Evolutionary conservation across 225 moss, liverwort and hornwort species (phyloP).

Genomic region (Ulota crispa): DNA sequence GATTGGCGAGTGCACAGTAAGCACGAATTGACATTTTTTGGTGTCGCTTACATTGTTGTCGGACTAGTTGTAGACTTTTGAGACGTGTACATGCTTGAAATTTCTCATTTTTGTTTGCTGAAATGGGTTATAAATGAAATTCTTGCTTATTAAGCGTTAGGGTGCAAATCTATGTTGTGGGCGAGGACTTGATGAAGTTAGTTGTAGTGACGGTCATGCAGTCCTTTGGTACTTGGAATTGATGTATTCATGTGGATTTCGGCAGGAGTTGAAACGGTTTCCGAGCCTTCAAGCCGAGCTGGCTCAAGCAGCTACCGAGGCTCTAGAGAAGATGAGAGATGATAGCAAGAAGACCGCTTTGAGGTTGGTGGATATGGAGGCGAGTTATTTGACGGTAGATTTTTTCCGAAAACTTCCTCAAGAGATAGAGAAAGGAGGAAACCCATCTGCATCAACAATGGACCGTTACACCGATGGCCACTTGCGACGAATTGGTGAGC

Average conservation of each 20-base stretch:
- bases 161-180: not conserved
- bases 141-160: not conserved
- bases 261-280: constrained; percentile 84
- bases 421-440: constrained; percentile 92
- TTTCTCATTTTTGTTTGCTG: not conserved
- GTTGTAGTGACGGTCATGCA: not conserved
- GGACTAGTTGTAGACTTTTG: not conserved
- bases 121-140: not conserved
- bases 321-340: constrained; percentile 87
- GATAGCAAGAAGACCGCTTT: constrained; percentile 84
- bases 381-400: constrained; percentile 92
- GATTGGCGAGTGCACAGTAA: constrained; percentile 81
- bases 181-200: constrained; percentile 5
- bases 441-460: constrained; percentile 66
- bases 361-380: constrained; percentile 93
- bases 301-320: constrained; percentile 81
- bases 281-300: constrained; percentile 88
- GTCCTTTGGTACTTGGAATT: not conserved
- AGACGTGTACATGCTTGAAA: not conserved
- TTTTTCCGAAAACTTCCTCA: constrained; percentile 98
- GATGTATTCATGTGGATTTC: not conserved
- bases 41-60: not conserved
- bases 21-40: constrained; percentile 1
- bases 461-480: constrained; percentile 96
- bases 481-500: constrained; percentile 85